These are phyloP conservation scores for Lagenidium giganteum DNA, from an alignment of 352 stramenopile genomes.

Conservation along the genomic window DNA sequence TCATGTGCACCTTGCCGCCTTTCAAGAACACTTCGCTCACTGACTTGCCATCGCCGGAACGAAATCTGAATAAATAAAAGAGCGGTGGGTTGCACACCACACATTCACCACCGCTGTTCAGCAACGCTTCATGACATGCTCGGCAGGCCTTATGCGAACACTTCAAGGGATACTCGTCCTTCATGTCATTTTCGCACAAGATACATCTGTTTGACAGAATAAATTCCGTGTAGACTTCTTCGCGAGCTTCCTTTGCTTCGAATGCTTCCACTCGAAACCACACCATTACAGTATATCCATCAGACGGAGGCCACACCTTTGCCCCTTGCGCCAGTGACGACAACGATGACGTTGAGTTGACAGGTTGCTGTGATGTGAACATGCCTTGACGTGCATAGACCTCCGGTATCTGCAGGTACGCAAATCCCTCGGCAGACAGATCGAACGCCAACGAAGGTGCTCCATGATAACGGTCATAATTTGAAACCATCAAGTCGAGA, in stretches of 20 bases:
- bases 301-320: slow-evolving; percentile 55
- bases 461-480: too few relatives aligned
- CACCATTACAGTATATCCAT: slow-evolving; percentile 57
- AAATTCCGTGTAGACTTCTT: slow-evolving; percentile 53
- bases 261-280: slow-evolving; percentile 60
- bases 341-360: slow-evolving; percentile 14
- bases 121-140: slow-evolving; percentile 46
- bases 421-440: slow-evolving; percentile 48
- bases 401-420: slow-evolving; percentile 64
- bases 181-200: slow-evolving; percentile 35
- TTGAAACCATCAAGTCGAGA: too few relatives aligned
- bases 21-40: slow-evolving; percentile 65
- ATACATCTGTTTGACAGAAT: slow-evolving; percentile 56
- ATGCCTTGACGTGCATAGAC: slow-evolving; percentile 18
- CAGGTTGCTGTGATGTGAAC: slow-evolving; percentile 7
- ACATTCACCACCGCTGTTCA: slow-evolving; percentile 52
- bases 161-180: slow-evolving; percentile 54
- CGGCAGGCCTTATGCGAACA: slow-evolving; percentile 61
- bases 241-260: slow-evolving; percentile 56
- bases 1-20: slow-evolving; percentile 59
- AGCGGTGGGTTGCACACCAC: slow-evolving; percentile 68
- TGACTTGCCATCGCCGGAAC: slow-evolving; percentile 61
- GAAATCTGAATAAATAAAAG: slow-evolving; percentile 70
- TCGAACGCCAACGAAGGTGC: slow-evolving; percentile 48
- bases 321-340: slow-evolving; percentile 29